phyloP scores from a whole-genome alignment of 2,329 filamentous ascomycete genomes.

The Penicillium sp. region DNA sequence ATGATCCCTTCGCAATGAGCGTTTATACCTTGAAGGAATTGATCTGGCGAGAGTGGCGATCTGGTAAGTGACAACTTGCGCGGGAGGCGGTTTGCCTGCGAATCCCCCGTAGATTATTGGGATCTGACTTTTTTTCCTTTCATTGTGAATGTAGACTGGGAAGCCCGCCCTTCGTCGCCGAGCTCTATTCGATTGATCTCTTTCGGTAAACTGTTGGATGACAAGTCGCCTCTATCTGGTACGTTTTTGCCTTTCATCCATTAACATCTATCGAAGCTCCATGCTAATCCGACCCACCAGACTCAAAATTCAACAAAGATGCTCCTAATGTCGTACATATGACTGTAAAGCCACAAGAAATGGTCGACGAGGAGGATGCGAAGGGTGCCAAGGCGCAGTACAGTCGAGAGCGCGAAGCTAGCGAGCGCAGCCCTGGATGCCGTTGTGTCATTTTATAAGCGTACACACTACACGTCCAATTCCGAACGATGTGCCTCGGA shows the following conservation, averaged over 20 bases:
- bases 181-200: conserved; percentile 89
- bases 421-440: conserved; percentile 63
- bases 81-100: neutral
- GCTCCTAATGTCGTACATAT: conserved; percentile 89
- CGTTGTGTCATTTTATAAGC: conserved; percentile 66
- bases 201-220: conserved; percentile 87
- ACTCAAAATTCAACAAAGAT: conserved; percentile 76
- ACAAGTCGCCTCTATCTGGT: conserved; percentile 86
- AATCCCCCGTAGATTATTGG: neutral
- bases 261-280: neutral
- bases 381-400: conserved; percentile 64
- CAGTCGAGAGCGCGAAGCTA: conserved; percentile 57
- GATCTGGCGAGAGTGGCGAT: conserved; percentile 89
- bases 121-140: neutral
- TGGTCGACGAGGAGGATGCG: conserved; percentile 78
- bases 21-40: conserved; percentile 93
- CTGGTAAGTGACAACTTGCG: conserved; percentile 52
- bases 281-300: conserved; percentile 49
- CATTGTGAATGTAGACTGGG: conserved; percentile 80
- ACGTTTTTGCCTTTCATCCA: conserved; percentile 39
- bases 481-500: neutral
- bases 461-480: neutral
- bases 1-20: conserved; percentile 86
- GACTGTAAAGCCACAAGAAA: conserved; percentile 85
- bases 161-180: conserved; percentile 80